Evolutionary conservation across 176 grass and related monocot genomes (phyloP), one percentile per base, ranked within the genome.

Genomic region (Raddia distichophylla): DNA sequence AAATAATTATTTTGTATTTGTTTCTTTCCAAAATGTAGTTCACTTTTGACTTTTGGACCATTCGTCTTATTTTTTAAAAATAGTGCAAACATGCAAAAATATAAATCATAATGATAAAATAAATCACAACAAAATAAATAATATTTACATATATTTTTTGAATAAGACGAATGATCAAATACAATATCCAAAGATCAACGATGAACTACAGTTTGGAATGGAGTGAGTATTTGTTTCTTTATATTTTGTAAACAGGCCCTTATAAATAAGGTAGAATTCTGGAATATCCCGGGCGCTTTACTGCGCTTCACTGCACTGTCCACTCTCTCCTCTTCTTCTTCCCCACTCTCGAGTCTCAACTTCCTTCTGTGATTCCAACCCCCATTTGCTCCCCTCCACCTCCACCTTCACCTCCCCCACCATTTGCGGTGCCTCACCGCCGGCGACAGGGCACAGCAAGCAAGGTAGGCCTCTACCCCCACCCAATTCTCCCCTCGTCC

Each of bases 211-310:
- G n/a, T n/a, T n/a, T n/a, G n/a, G n/a, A n/a, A n/a, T n/a, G n/a
- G n/a, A n/a, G n/a, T n/a, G n/a, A n/a, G 46, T 19, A 49, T 50
- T 16, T 8, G 13, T 51, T 68, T 55, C 52, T 6, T 71, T 1
- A 6, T 27, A 27, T 27, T 27, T 27, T 27, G 27, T 27, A 27
- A 27, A 27, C 1, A 27, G 27, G 27, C 27, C 27, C 27, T 27
- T 27, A 27, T 27, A 27, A 37, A 37, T 20, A 18, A 6, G 19
- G 8, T 14, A 47, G 45, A 61, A 58, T 47, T 61, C 52, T 6
- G 59, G 16, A 75, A 33, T 69, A 81, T 81, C 52, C 49, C 20
- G 42, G 64, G 27, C 27, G 27, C n/a, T n/a, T n/a, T n/a, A n/a
- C n/a, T n/a, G n/a, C 27, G 1, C 27, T 27, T 0, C 27, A 49